These are phyloP conservation scores for Collariella sp. DNA, from an alignment of 495 filamentous ascomycete genomes.

Conservation along the genomic window DNA sequence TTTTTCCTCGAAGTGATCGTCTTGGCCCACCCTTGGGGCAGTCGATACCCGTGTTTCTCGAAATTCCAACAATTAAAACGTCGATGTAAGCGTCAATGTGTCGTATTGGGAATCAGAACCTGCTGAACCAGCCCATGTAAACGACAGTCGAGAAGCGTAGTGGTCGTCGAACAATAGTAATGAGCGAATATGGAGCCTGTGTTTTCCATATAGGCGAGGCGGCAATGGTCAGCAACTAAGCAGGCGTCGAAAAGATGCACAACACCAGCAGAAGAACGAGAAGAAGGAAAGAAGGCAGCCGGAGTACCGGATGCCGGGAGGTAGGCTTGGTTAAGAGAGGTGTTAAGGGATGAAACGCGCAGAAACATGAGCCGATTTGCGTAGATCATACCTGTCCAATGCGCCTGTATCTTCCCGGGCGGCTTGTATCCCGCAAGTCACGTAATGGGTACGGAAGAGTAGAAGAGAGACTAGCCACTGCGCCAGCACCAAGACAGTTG, in stretches of 20 bases:
- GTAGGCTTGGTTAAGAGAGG: conserved; percentile 39
- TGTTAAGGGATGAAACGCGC: conserved; percentile 30
- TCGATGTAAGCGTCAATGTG: conserved; percentile 2
- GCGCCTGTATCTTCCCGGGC: conserved; percentile 37
- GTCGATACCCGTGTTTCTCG: conserved; percentile 12
- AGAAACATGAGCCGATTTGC: conserved; percentile 37
- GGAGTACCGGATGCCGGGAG: conserved; percentile 35
- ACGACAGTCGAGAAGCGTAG: conserved; percentile 27
- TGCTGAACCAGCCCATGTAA: conserved; percentile 42
- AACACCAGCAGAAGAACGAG: conserved; percentile 27
- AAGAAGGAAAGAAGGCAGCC: conserved; percentile 22
- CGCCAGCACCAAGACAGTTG: background rate
- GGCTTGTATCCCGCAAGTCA: conserved; percentile 20
- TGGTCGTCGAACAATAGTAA: conserved; percentile 23
- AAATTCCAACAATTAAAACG: conserved; percentile 12
- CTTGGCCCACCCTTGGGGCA: conserved; percentile 14
- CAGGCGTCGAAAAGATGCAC: conserved; percentile 28
- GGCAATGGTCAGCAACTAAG: conserved; percentile 36
- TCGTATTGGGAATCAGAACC: conserved; percentile 43
- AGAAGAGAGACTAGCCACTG: background rate
- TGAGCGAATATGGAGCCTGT: conserved; percentile 38
- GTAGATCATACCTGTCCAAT: conserved; percentile 47
- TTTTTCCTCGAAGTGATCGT: conserved; percentile 4
- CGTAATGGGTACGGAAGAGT: background rate
- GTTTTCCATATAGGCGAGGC: conserved; percentile 31